These are phyloP conservation scores for Vigna unguiculata DNA, from an alignment of 306 rosid species.

Conservation along the genomic window DNA sequence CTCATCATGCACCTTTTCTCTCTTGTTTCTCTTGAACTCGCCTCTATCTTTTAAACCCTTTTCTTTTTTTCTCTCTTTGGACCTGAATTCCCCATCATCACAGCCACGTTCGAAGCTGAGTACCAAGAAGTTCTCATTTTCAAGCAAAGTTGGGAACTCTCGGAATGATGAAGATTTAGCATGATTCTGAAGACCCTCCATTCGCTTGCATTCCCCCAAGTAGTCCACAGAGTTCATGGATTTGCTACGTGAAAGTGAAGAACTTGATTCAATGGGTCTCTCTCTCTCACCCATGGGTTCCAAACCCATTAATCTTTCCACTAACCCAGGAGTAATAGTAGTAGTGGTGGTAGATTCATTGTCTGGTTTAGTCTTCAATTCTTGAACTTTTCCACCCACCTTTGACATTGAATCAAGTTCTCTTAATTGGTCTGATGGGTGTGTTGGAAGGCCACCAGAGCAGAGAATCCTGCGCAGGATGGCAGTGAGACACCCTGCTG, in stretches of 20 bases:
- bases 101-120: slow-evolving; percentile 67
- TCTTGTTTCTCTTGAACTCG: slow-evolving; percentile 46
- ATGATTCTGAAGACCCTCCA: slow-evolving; percentile 46
- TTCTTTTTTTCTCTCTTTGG: slow-evolving; percentile 46
- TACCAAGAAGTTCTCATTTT: slow-evolving; percentile 70
- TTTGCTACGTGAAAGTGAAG: slow-evolving; percentile 51
- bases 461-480: slow-evolving; percentile 76
- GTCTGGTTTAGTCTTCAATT: slow-evolving; percentile 44
- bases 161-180: slow-evolving; percentile 60
- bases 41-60: slow-evolving; percentile 47
- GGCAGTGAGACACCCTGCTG: slow-evolving; percentile 67
- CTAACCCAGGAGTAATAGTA: slow-evolving; percentile 55
- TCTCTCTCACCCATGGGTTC: slow-evolving; percentile 56
- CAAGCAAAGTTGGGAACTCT: slow-evolving; percentile 61
- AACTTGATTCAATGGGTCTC: slow-evolving; percentile 25
- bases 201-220: slow-evolving; percentile 46
- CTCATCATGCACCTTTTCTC: slow-evolving; percentile 45
- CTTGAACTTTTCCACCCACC: slow-evolving; percentile 38
- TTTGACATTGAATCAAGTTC: slow-evolving; percentile 45
- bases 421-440: slow-evolving; percentile 70
- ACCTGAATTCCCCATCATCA: slow-evolving; percentile 39
- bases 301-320: slow-evolving; percentile 88
- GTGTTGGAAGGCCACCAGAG: slow-evolving; percentile 73
- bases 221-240: slow-evolving; percentile 66
- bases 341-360: slow-evolving; percentile 7